phyloP scores from a whole-genome alignment of 169 alveolate species.

The Plasmodium inui region DNA sequence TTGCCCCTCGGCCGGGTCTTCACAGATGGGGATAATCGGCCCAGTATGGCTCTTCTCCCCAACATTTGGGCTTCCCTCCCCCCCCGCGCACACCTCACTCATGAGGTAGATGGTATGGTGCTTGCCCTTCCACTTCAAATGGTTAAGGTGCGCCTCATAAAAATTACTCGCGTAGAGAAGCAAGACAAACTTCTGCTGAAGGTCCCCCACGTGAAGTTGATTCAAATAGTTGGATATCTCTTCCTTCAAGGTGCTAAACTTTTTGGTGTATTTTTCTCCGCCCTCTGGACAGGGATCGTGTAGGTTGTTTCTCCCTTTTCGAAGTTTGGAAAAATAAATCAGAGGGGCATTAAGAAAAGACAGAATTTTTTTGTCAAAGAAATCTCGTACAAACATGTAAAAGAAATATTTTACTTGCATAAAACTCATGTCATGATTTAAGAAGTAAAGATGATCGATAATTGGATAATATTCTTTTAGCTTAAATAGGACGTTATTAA shows the following conservation, averaged over 20 bases:
- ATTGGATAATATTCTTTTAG: slow-evolving; percentile 34
- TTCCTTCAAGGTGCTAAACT: slow-evolving; percentile 1
- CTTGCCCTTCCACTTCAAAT: slow-evolving; percentile 9
- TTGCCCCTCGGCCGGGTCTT: background rate
- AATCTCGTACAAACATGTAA: slow-evolving; percentile 56
- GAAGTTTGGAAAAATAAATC: slow-evolving; percentile 1
- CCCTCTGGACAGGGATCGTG: background rate
- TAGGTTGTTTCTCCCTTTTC: background rate
- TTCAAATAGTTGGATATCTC: background rate
- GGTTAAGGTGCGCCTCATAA: slow-evolving; percentile 22
- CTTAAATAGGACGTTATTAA: slow-evolving; percentile 34
- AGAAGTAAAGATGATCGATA: slow-evolving; percentile 16
- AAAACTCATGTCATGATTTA: slow-evolving; percentile 13
- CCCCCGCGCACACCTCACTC: background rate
- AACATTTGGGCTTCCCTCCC: no score
- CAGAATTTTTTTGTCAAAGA: slow-evolving; percentile 43
- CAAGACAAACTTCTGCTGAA: slow-evolving; percentile 7
- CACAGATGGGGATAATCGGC: background rate
- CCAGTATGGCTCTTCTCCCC: background rate
- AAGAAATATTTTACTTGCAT: slow-evolving; percentile 30
- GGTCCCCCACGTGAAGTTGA: background rate
- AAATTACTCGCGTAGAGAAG: slow-evolving; percentile 50
- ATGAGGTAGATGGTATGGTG: background rate
- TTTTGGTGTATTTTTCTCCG: background rate
- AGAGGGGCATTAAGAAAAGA: slow-evolving; percentile 44